Conservation (phyloP, 257 asterid genomes). For the Verbena officinalis region DNA sequence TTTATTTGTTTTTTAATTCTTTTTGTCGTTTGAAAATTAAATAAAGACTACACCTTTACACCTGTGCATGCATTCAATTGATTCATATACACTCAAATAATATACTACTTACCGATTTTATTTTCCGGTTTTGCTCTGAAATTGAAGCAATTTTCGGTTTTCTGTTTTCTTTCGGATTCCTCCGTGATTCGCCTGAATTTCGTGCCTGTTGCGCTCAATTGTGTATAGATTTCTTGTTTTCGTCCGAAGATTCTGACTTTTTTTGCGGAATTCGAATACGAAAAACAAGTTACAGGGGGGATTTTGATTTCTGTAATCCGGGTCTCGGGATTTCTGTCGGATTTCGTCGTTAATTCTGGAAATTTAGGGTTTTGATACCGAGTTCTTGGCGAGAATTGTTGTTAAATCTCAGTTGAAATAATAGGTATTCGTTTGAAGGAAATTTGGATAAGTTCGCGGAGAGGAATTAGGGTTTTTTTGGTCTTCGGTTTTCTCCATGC, state of each 20-base stretch:
- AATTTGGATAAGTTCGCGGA: slow-evolving; percentile 6
- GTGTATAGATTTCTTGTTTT: not conserved
- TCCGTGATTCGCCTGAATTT: slow-evolving; percentile 7
- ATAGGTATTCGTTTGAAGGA: slow-evolving; percentile 25
- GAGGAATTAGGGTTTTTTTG: slow-evolving; percentile 35
- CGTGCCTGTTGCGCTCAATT: not conserved
- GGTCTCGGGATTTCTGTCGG: slow-evolving; percentile 21
- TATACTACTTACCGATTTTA: slow-evolving; percentile 3
- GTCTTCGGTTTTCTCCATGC: slow-evolving; percentile 7
- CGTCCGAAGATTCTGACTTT: slow-evolving; percentile 6
- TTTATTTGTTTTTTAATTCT: not conserved
- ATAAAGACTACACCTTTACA: not conserved
- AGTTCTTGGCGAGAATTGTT: slow-evolving; percentile 2
- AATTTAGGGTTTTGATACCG: slow-evolving; percentile 33
- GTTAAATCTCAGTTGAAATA: slow-evolving; percentile 18
- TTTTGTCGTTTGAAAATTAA: slow-evolving; percentile 12
- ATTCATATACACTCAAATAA: slow-evolving; percentile 26
- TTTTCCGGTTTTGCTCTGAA: slow-evolving; percentile 21
- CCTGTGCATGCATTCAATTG: slow-evolving; percentile 32
- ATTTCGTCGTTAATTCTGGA: slow-evolving; percentile 26
- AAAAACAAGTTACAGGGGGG: slow-evolving; percentile 5
- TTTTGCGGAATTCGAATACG: slow-evolving; percentile 9
- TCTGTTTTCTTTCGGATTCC: not conserved
- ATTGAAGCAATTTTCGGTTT: not conserved
- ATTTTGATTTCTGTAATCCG: not conserved